A percentile compares a stretch with the other conserved stretches of the same genome.
Conservation (phyloP, 352 stramenopile genomes). For the Pythium biforme region DNA sequence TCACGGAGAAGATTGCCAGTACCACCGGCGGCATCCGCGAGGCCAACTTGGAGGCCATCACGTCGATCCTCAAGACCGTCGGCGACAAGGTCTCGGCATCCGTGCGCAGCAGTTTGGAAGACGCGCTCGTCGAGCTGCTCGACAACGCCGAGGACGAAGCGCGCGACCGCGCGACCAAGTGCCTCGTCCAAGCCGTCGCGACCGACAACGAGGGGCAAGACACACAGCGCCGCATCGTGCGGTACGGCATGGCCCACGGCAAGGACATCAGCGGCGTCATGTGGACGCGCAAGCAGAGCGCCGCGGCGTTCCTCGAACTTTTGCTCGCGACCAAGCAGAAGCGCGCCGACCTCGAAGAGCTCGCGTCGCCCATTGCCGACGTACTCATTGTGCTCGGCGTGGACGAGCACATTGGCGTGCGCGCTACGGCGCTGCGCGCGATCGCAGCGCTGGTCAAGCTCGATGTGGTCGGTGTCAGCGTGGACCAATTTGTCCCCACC, state of each 20-base stretch:
- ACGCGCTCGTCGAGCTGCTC: slow-evolving; percentile 65
- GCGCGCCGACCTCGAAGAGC: slow-evolving; percentile 30
- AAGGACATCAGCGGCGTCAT: slow-evolving; percentile 35
- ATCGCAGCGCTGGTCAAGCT: slow-evolving; percentile 60
- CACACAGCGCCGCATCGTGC: slow-evolving; percentile 35
- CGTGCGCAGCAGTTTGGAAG: slow-evolving; percentile 48
- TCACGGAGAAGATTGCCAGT: slow-evolving; percentile 80
- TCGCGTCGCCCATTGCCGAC: slow-evolving; percentile 20
- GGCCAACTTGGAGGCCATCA: slow-evolving; percentile 72
- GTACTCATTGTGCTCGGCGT: slow-evolving; percentile 45
- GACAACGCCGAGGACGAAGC: slow-evolving; percentile 62
- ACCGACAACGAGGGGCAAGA: slow-evolving; percentile 46
- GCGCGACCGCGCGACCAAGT: slow-evolving; percentile 65
- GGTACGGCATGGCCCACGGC: slow-evolving; percentile 48
- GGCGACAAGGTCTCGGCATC: slow-evolving; percentile 68
- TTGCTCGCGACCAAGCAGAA: slow-evolving; percentile 54
- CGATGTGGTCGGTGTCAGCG: slow-evolving; percentile 30
- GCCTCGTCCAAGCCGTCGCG: slow-evolving; percentile 55
- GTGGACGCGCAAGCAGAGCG: slow-evolving; percentile 66
- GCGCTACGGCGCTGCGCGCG: slow-evolving; percentile 49
- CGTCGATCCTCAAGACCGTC: slow-evolving; percentile 59
- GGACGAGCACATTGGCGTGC: slow-evolving; percentile 71
- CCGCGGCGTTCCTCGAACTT: slow-evolving; percentile 52
- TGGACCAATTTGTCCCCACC: slow-evolving; percentile 53
- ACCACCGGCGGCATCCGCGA: slow-evolving; percentile 72